A percentile compares a stretch with the other conserved stretches of the same genome.
phyloP scores from a whole-genome alignment of 495 filamentous ascomycete genomes.

The Aspergillus cavernicola region DNA sequence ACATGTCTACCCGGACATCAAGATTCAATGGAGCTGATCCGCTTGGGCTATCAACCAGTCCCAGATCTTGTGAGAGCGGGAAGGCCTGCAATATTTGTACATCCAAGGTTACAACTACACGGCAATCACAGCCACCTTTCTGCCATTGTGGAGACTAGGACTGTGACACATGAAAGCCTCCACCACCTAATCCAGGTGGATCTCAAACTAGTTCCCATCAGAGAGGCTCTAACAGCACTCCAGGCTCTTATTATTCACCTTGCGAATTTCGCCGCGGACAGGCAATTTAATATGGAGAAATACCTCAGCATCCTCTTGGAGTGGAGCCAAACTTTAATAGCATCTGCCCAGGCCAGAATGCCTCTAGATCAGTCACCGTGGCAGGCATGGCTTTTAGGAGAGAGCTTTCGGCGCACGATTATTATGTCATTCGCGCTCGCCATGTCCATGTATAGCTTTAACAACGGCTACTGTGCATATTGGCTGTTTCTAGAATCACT shows the following conservation, averaged over 20 bases:
- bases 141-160: neutral
- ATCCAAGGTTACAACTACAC: constrained; percentile 1
- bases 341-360: neutral
- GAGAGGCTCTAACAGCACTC: neutral
- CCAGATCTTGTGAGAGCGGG: neutral
- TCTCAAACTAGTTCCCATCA: neutral
- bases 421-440: neutral
- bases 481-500: constrained; percentile 6
- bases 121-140: neutral
- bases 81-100: neutral
- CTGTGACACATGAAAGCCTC: neutral
- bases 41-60: neutral
- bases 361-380: neutral
- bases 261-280: neutral
- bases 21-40: neutral
- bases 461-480: neutral
- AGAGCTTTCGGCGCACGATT: constrained; percentile 5
- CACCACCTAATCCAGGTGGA: neutral
- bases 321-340: neutral
- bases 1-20: neutral
- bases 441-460: neutral
- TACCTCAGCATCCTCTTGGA: neutral
- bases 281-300: neutral
- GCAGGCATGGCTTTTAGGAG: constrained; percentile 4
- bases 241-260: neutral